phyloP scores from a whole-genome alignment of 78 protist species.

The Dictyostelium capitatum region DNA sequence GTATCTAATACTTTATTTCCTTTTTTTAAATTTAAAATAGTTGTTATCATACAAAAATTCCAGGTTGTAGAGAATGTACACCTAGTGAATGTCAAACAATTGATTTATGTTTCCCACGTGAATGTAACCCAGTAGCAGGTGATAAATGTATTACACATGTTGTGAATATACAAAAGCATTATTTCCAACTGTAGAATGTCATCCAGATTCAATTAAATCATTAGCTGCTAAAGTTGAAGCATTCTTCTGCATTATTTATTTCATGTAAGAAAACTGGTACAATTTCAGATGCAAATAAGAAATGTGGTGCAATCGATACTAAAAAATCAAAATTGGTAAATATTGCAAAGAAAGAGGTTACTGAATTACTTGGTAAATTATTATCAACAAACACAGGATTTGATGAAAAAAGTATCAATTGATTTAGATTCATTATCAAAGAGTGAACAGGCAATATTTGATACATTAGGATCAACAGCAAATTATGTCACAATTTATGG shows the following conservation, averaged over 20 bases:
- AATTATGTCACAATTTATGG: slow-evolving; percentile 75
- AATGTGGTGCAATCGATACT: slow-evolving; percentile 62
- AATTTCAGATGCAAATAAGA: slow-evolving; percentile 35
- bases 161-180: slow-evolving; percentile 68
- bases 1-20: too few species aligned
- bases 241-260: background rate
- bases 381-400: slow-evolving; percentile 8
- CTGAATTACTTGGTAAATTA: slow-evolving; percentile 8
- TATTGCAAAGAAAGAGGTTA: slow-evolving; percentile 44
- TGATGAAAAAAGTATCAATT: slow-evolving; percentile 10
- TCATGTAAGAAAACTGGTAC: slow-evolving; percentile 44
- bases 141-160: background rate
- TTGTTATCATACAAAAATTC: background rate
- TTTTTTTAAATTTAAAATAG: too few species aligned
- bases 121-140: background rate
- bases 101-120: background rate
- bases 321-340: slow-evolving; percentile 41
- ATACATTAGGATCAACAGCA: slow-evolving; percentile 56
- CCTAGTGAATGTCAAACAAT: background rate
- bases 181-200: slow-evolving; percentile 1
- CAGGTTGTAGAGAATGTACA: background rate
- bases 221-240: slow-evolving; percentile 55
- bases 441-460: slow-evolving; percentile 57
- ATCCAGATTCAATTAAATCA: slow-evolving; percentile 55
- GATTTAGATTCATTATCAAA: slow-evolving; percentile 45